phyloP scores from a whole-genome alignment of 1,139 yeast genomes.

The Geotrichum phurueaensis region DNA sequence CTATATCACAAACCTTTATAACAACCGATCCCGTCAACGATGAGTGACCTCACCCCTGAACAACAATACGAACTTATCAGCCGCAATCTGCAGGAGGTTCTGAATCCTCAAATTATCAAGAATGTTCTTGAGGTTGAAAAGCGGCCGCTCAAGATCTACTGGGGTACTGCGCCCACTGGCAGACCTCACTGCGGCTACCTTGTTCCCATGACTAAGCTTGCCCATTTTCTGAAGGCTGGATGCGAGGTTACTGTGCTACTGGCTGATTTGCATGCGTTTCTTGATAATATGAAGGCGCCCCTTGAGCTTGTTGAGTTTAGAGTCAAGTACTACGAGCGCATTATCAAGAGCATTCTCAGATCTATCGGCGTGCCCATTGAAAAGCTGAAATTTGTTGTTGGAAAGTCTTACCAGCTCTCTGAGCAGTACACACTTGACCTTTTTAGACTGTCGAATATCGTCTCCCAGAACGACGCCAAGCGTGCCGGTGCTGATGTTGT shows the following conservation, averaged over 20 bases:
- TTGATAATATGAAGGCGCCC: slow-evolving; percentile 98
- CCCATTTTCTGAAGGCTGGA: slow-evolving; percentile 92
- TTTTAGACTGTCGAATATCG: slow-evolving; percentile 73
- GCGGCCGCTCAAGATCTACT: slow-evolving; percentile 79
- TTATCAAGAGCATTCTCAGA: slow-evolving; percentile 75
- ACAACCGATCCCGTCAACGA: background rate
- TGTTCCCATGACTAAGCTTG: slow-evolving; percentile 94
- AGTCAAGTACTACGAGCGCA: slow-evolving; percentile 78
- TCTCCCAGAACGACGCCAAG: slow-evolving; percentile 91
- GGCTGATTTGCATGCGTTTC: slow-evolving; percentile 96
- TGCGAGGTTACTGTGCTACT: slow-evolving; percentile 86
- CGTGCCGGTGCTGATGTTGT: slow-evolving; percentile 99
- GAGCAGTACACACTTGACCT: slow-evolving; percentile 81
- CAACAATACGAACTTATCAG: slow-evolving; percentile 76
- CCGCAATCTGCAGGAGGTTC: slow-evolving; percentile 82
- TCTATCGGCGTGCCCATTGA: slow-evolving; percentile 83
- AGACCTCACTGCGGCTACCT: slow-evolving; percentile 98
- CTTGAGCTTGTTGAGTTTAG: slow-evolving; percentile 84
- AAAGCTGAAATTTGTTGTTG: slow-evolving; percentile 72
- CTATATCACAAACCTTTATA: background rate
- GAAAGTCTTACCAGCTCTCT: slow-evolving; percentile 79
- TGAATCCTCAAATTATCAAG: slow-evolving; percentile 83
- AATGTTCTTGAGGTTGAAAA: slow-evolving; percentile 73
- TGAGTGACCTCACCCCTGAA: slow-evolving; percentile 38
- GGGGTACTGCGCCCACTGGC: slow-evolving; percentile 92